A percentile compares a stretch with the other conserved stretches of the same genome.
Evolutionary conservation across 2,329 filamentous ascomycete species (phyloP).

Genomic region (Ophiostoma australiae): DNA sequence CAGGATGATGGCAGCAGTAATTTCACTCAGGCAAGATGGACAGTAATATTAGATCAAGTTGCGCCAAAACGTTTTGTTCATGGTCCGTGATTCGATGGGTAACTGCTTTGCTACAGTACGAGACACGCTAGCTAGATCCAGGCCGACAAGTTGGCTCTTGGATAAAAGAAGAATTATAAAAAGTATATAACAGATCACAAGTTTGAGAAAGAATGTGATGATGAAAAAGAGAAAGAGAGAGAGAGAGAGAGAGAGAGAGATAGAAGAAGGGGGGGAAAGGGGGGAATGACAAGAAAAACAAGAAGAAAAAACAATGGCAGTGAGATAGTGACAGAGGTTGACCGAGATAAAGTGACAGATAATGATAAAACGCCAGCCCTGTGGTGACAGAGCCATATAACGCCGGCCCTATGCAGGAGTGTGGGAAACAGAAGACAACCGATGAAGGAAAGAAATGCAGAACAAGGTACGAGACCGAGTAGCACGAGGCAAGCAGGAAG

Average conservation of each 20-base stretch:
- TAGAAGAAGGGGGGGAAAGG: background rate
- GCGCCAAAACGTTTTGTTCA: background rate
- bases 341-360: background rate
- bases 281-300: background rate
- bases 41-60: background rate
- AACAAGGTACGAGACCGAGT: background rate
- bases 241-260: background rate
- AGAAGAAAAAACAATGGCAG: background rate
- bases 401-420: conserved; percentile 9
- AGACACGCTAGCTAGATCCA: too few relatives aligned
- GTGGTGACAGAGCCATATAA: background rate
- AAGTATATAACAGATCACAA: background rate
- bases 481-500: background rate
- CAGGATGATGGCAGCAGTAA: background rate
- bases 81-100: background rate
- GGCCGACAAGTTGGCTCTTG: background rate
- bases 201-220: background rate
- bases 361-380: background rate
- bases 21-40: background rate
- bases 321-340: background rate
- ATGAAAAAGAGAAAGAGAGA: background rate
- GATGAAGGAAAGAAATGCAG: background rate
- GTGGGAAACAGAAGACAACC: background rate
- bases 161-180: background rate
- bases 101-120: background rate